Conservation (phyloP, 2,329 filamentous ascomycete species). For the Trichoderma sp. region DNA sequence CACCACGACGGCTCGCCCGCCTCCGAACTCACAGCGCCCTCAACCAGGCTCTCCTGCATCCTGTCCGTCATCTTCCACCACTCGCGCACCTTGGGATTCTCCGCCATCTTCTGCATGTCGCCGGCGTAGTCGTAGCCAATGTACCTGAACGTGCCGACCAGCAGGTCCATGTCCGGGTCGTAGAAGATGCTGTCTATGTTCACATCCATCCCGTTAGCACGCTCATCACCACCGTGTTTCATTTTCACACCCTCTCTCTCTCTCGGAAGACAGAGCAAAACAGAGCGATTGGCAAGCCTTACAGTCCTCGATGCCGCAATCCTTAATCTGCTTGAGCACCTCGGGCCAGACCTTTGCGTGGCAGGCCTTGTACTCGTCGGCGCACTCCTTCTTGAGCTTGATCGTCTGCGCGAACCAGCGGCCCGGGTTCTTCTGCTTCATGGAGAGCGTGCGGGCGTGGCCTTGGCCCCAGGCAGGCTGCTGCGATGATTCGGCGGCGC, state of each 20-base stretch:
- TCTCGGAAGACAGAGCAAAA: not conserved
- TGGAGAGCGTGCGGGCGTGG: constrained; percentile 16
- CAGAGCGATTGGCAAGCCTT: constrained; percentile 35
- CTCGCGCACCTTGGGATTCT: constrained; percentile 70
- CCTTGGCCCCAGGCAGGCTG: constrained; percentile 13
- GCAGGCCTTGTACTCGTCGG: constrained; percentile 71
- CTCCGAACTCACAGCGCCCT: constrained; percentile 61
- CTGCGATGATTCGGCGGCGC: constrained; percentile 24
- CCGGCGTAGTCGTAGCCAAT: constrained; percentile 70
- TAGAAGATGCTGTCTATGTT: constrained; percentile 70
- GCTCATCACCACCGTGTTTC: not conserved
- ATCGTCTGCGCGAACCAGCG: constrained; percentile 72
- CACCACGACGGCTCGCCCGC: constrained; percentile 67
- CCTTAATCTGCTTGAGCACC: constrained; percentile 73
- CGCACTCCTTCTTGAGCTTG: constrained; percentile 66
- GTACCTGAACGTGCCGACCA: constrained; percentile 80
- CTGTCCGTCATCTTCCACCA: constrained; percentile 83
- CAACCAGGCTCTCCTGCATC: constrained; percentile 68
- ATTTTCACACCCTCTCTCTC: too few species aligned
- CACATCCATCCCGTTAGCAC: rapidly evolving
- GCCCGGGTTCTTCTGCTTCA: constrained; percentile 45
- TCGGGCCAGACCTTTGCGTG: constrained; percentile 78
- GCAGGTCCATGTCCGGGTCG: constrained; percentile 61
- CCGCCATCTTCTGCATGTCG: constrained; percentile 76
- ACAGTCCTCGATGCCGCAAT: constrained; percentile 76